Evolutionary conservation across 1,139 yeast species (phyloP).

Genomic region (Magnusiomyces suaveolens): DNA sequence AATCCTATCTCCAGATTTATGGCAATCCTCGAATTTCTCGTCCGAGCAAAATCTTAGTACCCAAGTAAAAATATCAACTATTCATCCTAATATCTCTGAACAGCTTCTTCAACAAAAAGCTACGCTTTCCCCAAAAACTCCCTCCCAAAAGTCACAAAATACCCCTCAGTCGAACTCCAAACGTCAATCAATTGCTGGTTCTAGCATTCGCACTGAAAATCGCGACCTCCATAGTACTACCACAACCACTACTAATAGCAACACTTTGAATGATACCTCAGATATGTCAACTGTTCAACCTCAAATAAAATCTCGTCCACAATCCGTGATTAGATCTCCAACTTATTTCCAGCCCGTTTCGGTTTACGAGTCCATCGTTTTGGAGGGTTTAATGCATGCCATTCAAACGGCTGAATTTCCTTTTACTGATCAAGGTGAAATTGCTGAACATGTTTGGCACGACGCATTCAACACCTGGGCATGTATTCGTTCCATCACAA

Average conservation of each 20-base stretch:
- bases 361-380: slow-evolving; percentile 5
- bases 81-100: no score
- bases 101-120: no score
- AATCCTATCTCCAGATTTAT: neutral
- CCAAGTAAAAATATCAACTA: no score
- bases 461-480: slow-evolving; percentile 4
- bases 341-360: slow-evolving; percentile 4
- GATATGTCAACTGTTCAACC: neutral
- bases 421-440: slow-evolving; percentile 2
- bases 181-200: neutral
- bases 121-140: neutral
- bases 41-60: no score
- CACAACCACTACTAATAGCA: neutral
- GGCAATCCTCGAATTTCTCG: neutral
- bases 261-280: neutral
- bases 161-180: neutral
- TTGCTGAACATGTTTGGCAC: slow-evolving; percentile 1
- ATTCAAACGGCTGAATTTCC: neutral
- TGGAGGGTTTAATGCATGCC: slow-evolving; percentile 4
- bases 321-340: neutral
- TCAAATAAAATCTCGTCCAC: neutral
- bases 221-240: neutral
- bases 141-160: neutral
- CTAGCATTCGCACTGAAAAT: neutral
- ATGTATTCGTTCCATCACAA: slow-evolving; percentile 3